Evolutionary conservation across 1,139 yeast species (phyloP), one percentile per base, ranked within the genome.

Genomic region (Taphrina flavorubra): DNA sequence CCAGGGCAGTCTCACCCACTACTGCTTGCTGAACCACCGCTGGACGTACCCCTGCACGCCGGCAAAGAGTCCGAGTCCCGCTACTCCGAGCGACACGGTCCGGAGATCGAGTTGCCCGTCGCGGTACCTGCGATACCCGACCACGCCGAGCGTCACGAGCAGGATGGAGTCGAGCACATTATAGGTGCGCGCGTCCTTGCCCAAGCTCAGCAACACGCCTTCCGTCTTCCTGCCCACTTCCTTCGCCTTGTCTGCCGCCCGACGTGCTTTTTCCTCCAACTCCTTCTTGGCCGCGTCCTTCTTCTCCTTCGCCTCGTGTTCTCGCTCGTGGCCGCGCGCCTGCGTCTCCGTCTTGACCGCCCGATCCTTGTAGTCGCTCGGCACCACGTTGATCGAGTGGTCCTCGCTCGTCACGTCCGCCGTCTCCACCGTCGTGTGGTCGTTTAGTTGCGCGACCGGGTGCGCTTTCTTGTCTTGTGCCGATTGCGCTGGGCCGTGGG

Each of bases 271-370:
- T 37, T 40, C 46, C 51, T 63, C 51, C 11, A 53, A 14, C 14
- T 63, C 56, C 36, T 36, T 36, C 47, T 49, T 57, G 8, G 53
- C 16, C 44, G 20, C 66, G 42, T 51, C 47, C 39, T 44, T 42
- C n/a, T 55, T 58, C 31, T 25, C 31, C 31, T 25, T 25, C 4
- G 31, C 31, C 31, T 25, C 31, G 2, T 25, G 4, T 4, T 25
- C 31, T 25, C 31, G 31, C 31, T 25, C 31, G 44, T 57, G 67
- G 13, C 47, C 55, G 16, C 51, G 20, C 14, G 67, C 67, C 55
- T 63, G 67, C 5, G 61, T 63, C 61, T 63, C 67, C 13, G 67
- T 63, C 61, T 63, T 63, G 55, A 63, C 34, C 13, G 42, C 67
- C 13, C 49, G 61, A 14, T 63, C 67, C 57, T 51, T 53, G 47